Evolutionary conservation across 805 yeast species (phyloP).

Genomic region (Candida boidinii): DNA sequence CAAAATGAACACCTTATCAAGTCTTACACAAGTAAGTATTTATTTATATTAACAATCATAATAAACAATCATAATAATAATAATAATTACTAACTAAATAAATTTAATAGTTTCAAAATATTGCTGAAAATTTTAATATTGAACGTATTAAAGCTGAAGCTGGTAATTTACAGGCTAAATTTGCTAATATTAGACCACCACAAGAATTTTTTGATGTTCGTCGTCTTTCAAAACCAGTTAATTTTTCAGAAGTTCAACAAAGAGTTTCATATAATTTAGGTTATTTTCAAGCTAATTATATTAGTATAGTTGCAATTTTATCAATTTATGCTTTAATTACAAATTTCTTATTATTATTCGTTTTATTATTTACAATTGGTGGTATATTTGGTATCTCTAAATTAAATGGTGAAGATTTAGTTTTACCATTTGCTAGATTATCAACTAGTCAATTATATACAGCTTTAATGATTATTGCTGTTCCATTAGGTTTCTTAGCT

Average conservation of each 20-base stretch:
- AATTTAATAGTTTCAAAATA: conserved; percentile 26
- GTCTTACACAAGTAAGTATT: too few species aligned
- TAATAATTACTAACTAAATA: too few species aligned
- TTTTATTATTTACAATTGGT: conserved; percentile 59
- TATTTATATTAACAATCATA: too few species aligned
- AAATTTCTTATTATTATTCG: conserved; percentile 77
- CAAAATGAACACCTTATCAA: too few species aligned
- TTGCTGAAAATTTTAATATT: conserved; percentile 39
- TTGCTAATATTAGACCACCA: conserved; percentile 75
- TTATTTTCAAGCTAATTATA: conserved; percentile 82
- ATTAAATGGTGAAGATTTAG: conserved; percentile 76
- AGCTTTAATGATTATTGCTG: conserved; percentile 61
- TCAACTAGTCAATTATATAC: conserved; percentile 86
- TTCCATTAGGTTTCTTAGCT: conserved; percentile 35
- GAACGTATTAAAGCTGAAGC: conserved; percentile 43
- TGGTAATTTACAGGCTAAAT: conserved; percentile 46
- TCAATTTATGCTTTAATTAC: conserved; percentile 83
- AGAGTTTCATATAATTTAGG: conserved; percentile 82
- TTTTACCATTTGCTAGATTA: conserved; percentile 62
- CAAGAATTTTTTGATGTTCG: conserved; percentile 91
- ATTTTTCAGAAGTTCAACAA: conserved; percentile 81
- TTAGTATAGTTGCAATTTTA: conserved; percentile 60
- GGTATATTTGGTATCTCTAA: conserved; percentile 75
- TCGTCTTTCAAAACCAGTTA: conserved; percentile 83
- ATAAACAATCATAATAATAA: too few species aligned